Base-by-base conservation (phyloP, 768 basidiomycete genomes). In the Serendipita sp. region DNA sequence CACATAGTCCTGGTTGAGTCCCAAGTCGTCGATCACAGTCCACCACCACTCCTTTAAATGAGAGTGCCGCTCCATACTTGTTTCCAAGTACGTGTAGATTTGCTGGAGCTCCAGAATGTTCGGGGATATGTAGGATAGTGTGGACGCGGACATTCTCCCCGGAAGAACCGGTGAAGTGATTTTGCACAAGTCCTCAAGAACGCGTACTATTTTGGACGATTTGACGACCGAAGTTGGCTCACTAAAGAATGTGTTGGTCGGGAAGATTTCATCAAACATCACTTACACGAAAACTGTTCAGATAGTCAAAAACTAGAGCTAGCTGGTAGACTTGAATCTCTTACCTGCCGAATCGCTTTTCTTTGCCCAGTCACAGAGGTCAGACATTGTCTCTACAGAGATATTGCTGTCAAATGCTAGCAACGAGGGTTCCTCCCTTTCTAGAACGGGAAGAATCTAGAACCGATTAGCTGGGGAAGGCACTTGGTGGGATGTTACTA, bases 181-280 rank as follows among this genome's bases (percentile, higher is more conserved):
- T 62, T 37, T 63, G 52, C 33, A 77, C 64, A 0, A 88, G 83
- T 0, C 83, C 79, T 3, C 27, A 34, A 60, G 23, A 8, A 36
- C 55, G 2, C 31, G 16, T n/a, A 96, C 70, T 65, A 98, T 83
- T 2, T 78, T 75, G 1, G 77, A 75, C 0, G 88, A 85, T 75
- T 98, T 98, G 50, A 79, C 74, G n/a, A 86, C 78, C 0, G 93
- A 96, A 1, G 96, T 98, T 1, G 96, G 95, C 73, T 99, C 96
- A 72, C 88, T 90, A 67, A n/a, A 31, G 48, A 50, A 23, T 40
- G 40, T 65, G 69, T 68, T 66, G 60, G 64, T 3, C 33, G 50
- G 48, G 53, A 37, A 27, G 45, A 29, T 8, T 44, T 62, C 6
- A 43, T 15, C 23, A 31, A 18, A 44, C 43, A 2, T 2, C 36